Evolutionary conservation across 2,329 filamentous ascomycete species (phyloP), one percentile per base, ranked within the genome.

Genomic region (Bipolaris victoriae): DNA sequence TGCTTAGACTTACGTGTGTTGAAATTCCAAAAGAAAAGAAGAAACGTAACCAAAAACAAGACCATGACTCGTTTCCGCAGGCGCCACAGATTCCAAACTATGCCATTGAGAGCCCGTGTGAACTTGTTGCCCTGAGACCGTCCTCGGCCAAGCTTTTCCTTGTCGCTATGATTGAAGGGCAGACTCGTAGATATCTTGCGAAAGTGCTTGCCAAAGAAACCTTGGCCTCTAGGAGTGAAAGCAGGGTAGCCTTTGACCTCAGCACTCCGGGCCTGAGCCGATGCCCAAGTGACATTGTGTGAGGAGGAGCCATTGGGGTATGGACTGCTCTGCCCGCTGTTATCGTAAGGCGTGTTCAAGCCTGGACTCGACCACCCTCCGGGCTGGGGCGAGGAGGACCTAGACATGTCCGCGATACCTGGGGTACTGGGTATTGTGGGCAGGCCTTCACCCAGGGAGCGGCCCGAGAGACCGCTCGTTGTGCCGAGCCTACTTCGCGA

Each of bases 331-430:
- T 85, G 84, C 60, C 89, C 89, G 75, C 89, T 91, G 57, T 80
- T 76, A 53, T 78, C 78, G 67, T 78, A 81, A 63, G 86, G 87
- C 59, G 90, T 87, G 71, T 86, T 89, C 72, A 91, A 83, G 63
- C 88, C 91, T 54, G 90, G 92, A 78, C 89, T 95, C 55, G 91
- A 87, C 93, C 94, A 97, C 68, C 92, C 92, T 73, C 91, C 92
- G 69, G 90, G 89, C 62, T 87, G 85, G 61, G 93, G 94, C 54
- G 92, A 97, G 49, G 93, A 91, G 73, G 91, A 96, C 78, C 92
- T 88, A 66, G 92, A 90, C 93, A 97, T 97, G 35, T 72, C 65
- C 51, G 66, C 51, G 41, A 53, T 55, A 36, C 69, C 70, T 53
- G 75, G 74, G 22, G 75, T 77, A 60, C 74, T 74, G 45, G 75